A percentile compares a stretch with the other conserved stretches of the same genome.
These are phyloP conservation scores for Alternaria alternata DNA, from an alignment of 2,329 filamentous ascomycete genomes.

Conservation along the genomic window DNA sequence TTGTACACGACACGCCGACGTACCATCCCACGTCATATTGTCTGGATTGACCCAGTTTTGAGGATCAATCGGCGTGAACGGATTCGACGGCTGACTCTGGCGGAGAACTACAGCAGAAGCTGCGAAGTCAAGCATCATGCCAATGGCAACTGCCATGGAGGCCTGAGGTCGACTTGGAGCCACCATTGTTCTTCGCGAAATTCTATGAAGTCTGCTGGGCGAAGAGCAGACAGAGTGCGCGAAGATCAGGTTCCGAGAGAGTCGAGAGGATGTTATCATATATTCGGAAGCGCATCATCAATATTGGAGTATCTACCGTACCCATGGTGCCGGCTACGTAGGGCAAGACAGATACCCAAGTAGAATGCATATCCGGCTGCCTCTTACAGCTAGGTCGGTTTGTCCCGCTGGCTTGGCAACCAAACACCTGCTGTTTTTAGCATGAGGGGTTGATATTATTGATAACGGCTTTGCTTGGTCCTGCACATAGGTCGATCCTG, in stretches of 20 bases:
- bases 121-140: slow-evolving; percentile 25
- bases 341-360: background rate
- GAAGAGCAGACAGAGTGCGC: background rate
- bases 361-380: slow-evolving; percentile 1
- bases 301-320: background rate
- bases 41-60: slow-evolving; percentile 64
- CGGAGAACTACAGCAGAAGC: slow-evolving; percentile 26
- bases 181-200: background rate
- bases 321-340: background rate
- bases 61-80: slow-evolving; percentile 60
- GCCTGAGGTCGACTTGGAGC: background rate
- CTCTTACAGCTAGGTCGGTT: background rate
- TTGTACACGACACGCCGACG: slow-evolving; percentile 46
- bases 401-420: background rate
- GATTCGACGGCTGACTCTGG: slow-evolving; percentile 40
- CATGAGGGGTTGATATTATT: background rate
- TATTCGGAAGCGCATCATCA: background rate
- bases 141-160: slow-evolving; percentile 24
- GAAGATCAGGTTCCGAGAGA: background rate
- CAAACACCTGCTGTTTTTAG: background rate
- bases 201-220: background rate
- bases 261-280: background rate
- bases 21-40: slow-evolving; percentile 56
- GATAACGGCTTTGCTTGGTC: slow-evolving; percentile 1
- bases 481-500: background rate